Evolutionary conservation across 2,329 filamentous ascomycete genomes (phyloP).

Genomic region (Colletotrichum chlorophyti): DNA sequence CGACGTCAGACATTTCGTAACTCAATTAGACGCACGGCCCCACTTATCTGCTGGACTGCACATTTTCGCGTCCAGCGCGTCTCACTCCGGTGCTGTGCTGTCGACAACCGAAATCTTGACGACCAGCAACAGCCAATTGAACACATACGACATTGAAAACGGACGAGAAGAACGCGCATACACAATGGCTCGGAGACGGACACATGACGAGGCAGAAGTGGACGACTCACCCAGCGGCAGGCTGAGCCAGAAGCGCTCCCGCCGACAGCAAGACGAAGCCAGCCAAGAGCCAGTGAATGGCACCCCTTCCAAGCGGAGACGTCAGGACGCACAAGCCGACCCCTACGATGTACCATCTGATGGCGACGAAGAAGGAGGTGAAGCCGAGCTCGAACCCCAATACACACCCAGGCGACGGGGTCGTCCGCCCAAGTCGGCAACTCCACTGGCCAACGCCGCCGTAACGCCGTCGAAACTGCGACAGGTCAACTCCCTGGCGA

Average conservation of each 20-base stretch:
- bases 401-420: slow-evolving; percentile 44
- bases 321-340: slow-evolving; percentile 37
- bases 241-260: slow-evolving; percentile 32
- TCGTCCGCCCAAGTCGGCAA: slow-evolving; percentile 40
- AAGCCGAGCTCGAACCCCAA: slow-evolving; percentile 34
- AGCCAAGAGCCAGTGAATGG: slow-evolving; percentile 36
- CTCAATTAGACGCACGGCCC: neutral
- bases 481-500: slow-evolving; percentile 40
- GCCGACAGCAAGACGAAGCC: slow-evolving; percentile 31
- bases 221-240: slow-evolving; percentile 3
- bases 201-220: neutral
- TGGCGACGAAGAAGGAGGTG: slow-evolving; percentile 6
- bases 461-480: slow-evolving; percentile 46
- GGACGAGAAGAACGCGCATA: neutral
- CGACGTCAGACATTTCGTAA: neutral
- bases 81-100: neutral
- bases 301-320: slow-evolving; percentile 41
- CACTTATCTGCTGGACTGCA: slow-evolving; percentile 8
- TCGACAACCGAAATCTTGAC: neutral
- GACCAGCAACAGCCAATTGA: neutral
- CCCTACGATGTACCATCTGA: slow-evolving; percentile 14
- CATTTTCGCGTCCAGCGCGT: slow-evolving; percentile 27
- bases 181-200: slow-evolving; percentile 2
- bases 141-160: neutral
- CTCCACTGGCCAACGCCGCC: slow-evolving; percentile 34